Conservation (phyloP, 2,329 filamentous ascomycete genomes). For the Apiospora aurea region DNA sequence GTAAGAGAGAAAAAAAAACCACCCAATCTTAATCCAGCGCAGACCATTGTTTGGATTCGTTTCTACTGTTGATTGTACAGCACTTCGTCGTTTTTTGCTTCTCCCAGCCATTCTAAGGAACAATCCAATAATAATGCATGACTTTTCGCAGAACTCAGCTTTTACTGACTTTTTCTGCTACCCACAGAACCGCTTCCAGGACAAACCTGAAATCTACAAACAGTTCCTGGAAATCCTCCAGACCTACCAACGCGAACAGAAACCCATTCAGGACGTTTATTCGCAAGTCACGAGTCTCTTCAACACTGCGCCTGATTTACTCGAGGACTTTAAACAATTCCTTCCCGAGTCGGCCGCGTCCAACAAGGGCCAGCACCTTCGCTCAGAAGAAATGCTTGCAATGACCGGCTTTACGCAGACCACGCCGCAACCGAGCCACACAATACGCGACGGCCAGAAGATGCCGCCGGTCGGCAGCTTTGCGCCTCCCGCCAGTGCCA, state of each 20-base stretch:
- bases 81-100: not conserved
- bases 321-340: conserved; percentile 99
- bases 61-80: conserved; percentile 11
- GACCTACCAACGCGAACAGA: conserved; percentile 97
- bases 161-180: conserved; percentile 22
- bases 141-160: conserved; percentile 20
- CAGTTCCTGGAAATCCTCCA: conserved; percentile 98
- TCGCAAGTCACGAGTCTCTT: conserved; percentile 95
- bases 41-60: conserved; percentile 16
- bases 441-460: conserved; percentile 69
- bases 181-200: conserved; percentile 88
- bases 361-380: conserved; percentile 54
- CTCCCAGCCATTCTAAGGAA: conserved; percentile 11
- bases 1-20: conserved; percentile 54
- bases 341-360: conserved; percentile 82
- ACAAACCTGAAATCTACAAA: conserved; percentile 98
- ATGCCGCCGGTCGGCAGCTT: conserved; percentile 97
- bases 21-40: conserved; percentile 23
- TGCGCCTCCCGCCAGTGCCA: conserved; percentile 79
- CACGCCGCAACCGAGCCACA: conserved; percentile 61
- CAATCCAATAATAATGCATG: conserved; percentile 19
- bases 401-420: conserved; percentile 54
- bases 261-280: conserved; percentile 98
- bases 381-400: conserved; percentile 72
- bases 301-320: conserved; percentile 87